Evolutionary conservation across 179 eudicot genomes (phyloP).

Genomic region (Spergularia azorica): DNA sequence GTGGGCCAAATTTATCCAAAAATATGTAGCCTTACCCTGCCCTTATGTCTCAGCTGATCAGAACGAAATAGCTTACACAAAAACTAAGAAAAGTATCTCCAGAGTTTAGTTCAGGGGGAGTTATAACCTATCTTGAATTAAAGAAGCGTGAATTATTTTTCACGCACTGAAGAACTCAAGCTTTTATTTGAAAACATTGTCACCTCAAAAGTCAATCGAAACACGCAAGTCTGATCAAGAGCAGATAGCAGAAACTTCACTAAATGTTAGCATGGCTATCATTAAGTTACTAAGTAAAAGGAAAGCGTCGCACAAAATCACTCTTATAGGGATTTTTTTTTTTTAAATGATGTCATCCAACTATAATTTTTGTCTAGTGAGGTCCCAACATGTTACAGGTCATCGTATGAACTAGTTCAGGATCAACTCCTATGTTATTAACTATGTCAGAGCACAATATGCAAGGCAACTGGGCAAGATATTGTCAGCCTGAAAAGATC

Average conservation of each 20-base stretch:
- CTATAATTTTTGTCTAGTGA: not conserved
- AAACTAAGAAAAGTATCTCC: not conserved
- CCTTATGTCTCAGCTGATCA: not conserved
- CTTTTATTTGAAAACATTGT: not conserved
- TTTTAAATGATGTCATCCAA: not conserved
- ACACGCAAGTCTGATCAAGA: not conserved
- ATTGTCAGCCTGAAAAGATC: not conserved
- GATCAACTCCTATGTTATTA: not conserved
- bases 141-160: not conserved
- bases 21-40: not conserved
- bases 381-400: constrained; percentile 2
- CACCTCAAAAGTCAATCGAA: not conserved
- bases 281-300: not conserved
- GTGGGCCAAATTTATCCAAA: not conserved
- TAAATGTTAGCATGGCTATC: not conserved
- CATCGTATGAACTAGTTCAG: constrained; percentile 3
- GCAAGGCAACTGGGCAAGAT: not conserved
- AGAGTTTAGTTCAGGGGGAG: not conserved
- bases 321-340: constrained; percentile 1
- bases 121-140: not conserved
- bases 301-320: not conserved
- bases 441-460: not conserved
- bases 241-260: not conserved
- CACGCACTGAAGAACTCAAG: not conserved
- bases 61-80: not conserved